Percentiles rank a stretch among this genome's conserved stretches.
phyloP scores from a whole-genome alignment of 2,329 filamentous ascomycete species.

The Hortaea werneckii region DNA sequence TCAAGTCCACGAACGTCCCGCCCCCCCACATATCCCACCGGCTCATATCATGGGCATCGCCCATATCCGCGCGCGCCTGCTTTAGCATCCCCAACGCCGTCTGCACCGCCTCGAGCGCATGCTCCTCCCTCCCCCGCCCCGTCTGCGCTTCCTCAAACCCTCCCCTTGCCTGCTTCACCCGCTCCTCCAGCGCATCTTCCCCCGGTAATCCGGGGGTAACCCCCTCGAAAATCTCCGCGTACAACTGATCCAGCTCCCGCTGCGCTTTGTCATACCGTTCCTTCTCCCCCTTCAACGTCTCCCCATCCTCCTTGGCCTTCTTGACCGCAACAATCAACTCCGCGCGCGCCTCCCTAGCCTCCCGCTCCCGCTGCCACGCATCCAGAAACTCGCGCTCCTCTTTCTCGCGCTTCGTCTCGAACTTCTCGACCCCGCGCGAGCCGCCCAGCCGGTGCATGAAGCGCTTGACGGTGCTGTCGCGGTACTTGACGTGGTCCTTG shows the following conservation, averaged over 20 bases:
- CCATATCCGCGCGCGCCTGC: constrained; percentile 28
- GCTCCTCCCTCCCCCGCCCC: neutral
- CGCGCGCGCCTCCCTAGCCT: constrained; percentile 35
- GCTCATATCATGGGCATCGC: constrained; percentile 34
- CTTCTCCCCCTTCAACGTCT: constrained; percentile 29
- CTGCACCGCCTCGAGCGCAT: neutral
- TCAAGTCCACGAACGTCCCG: constrained; percentile 40
- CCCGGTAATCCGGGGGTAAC: neutral
- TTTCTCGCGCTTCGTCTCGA: constrained; percentile 36
- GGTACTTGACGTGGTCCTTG: constrained; percentile 44
- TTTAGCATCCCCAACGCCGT: constrained; percentile 28
- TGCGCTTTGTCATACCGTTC: constrained; percentile 34
- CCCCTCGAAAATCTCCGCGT: constrained; percentile 21
- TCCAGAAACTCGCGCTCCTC: constrained; percentile 48
- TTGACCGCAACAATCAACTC: constrained; percentile 31
- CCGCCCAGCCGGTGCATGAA: constrained; percentile 44
- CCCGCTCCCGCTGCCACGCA: constrained; percentile 40
- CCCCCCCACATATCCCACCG: constrained; percentile 42
- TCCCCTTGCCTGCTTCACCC: neutral
- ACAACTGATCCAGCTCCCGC: constrained; percentile 41
- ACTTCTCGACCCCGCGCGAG: constrained; percentile 35
- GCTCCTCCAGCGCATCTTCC: neutral
- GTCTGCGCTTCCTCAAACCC: neutral
- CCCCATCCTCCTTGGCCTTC: constrained; percentile 30
- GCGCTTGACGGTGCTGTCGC: constrained; percentile 43